Base-by-base conservation (phyloP, 441 rosid species). In the Kokia cookei region DNA sequence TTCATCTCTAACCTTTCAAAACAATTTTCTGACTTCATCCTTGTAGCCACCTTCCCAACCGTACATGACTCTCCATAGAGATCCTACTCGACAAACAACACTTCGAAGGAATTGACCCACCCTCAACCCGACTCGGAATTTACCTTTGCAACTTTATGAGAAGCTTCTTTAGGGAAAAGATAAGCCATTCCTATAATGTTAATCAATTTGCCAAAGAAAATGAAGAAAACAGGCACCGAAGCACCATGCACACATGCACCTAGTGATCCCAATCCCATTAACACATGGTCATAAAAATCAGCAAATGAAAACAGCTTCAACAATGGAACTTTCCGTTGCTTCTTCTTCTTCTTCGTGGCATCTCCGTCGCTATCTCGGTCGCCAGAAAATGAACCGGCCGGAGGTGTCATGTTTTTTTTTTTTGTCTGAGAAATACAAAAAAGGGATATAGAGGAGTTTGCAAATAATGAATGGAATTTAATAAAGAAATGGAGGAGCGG, bases 201-300 rank as follows among this genome's bases (percentile, higher is more conserved):
- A 17, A 94, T 94, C 73, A 94, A 48, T 84, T 84, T 90, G 2
- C 99, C 99, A 40, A 93, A 93, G 86, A 85, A 94, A 68, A 94
- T 90, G 84, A 93, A 93, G 84, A 94, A 94, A 8, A 94, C 79
- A 0, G 98, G 98, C 15, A 94, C 97, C 0, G 98, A 94, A 76
- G 88, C 96, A 3, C 99, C 99, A 73, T 93, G 99, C 79, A 83
- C 42, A 71, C 86, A 81, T 11, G 97, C 99, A 27, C 93, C 98
- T 17, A 93, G 73, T 11, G 99, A 94, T 70, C 97, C 99, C 11
- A 93, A 32, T 3, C 74, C 80, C 98, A 94, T 94, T 22, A 94
- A 76, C 62, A 92, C 80, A 67, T 65, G 86, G 64, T 94, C 98
- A 64, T 90, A 90, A n/a, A 61, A 86, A 76, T 94, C 98, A 0